Base-by-base conservation (phyloP, 2,329 filamentous ascomycete genomes). In the Dothideomycetes sp. region DNA sequence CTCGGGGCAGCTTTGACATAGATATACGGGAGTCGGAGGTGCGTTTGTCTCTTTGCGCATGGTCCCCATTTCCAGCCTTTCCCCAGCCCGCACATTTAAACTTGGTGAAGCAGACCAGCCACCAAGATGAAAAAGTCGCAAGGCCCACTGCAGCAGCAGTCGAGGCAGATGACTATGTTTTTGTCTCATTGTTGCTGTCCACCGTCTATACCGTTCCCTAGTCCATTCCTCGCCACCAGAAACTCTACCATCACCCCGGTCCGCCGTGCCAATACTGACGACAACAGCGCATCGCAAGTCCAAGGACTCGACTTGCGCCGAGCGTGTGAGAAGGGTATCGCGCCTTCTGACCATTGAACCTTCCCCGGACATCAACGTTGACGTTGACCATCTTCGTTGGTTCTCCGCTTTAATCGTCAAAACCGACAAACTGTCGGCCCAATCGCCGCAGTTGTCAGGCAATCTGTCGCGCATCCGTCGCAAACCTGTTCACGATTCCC, bases 401-500 rank as follows among this genome's bases (percentile, higher is more conserved):
- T 27, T 27, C 12, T 27, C n/a, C n/a, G n/a, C n/a, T n/a, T n/a
- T n/a, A n/a, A n/a, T n/a, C n/a, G n/a, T n/a, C n/a, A n/a, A n/a
- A 40, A 16, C 36, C 31, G 36, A 32, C 41, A 33, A 38, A 39
- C 31, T 39, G 37, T 32, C 41, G 36, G 29, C 41, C 30, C 41
- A 39, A 36, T 32, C 24, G 27, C 36, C 41, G 29, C 33, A 22
- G 37, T 36, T 27, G 16, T 22, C 41, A 36, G 30, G 32, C 36
- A 43, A 43, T 27, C 36, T 43, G 41, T 43, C 41, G 36, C 36
- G 31, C 30, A 33, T 33, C 27, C 39, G 41, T 31, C 41, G 36
- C 33, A 38, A 18, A 24, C 32, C 37, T 9, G 18, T 36, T 36
- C 24, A 73, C 70, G 69, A 72, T 49, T 48, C 49, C 48, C 58